A percentile compares a stretch with the other conserved stretches of the same genome.
phyloP scores from a whole-genome alignment of 495 filamentous ascomycete species.

The Penicillium goetzii region DNA sequence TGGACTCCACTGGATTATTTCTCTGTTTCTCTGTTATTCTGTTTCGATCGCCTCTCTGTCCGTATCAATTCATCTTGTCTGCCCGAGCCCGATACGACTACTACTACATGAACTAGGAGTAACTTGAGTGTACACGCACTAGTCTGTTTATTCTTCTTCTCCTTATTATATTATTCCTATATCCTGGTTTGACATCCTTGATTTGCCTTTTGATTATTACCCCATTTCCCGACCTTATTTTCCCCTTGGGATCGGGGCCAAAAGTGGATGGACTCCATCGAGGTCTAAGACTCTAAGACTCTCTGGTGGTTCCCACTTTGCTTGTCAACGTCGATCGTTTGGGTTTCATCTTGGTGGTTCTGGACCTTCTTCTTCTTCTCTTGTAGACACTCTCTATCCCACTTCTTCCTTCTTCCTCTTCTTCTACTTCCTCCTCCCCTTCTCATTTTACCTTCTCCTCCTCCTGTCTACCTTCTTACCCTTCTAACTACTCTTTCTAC shows the following conservation, averaged over 20 bases:
- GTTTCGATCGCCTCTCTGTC: not conserved
- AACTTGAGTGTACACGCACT: not conserved
- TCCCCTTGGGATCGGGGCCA: not conserved
- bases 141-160: too few relatives aligned
- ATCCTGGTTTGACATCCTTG: too few relatives aligned
- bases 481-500: too few relatives aligned
- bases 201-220: too few relatives aligned
- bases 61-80: not conserved
- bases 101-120: not conserved
- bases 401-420: conserved; percentile 9
- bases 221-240: not conserved
- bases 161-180: not conserved
- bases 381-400: not conserved
- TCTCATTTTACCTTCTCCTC: conserved; percentile 4
- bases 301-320: not conserved
- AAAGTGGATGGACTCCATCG: conserved; percentile 11
- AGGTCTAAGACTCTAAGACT: conserved; percentile 20
- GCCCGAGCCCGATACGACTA: not conserved
- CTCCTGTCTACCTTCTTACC: not conserved
- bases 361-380: conserved; percentile 3
- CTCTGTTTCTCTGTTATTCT: not conserved
- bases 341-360: conserved; percentile 17
- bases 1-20: not conserved
- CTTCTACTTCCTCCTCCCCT: conserved; percentile 15
- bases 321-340: conserved; percentile 15